phyloP scores from a whole-genome alignment of 129 eudicot species.

The Chrysanthemum makinoi region DNA sequence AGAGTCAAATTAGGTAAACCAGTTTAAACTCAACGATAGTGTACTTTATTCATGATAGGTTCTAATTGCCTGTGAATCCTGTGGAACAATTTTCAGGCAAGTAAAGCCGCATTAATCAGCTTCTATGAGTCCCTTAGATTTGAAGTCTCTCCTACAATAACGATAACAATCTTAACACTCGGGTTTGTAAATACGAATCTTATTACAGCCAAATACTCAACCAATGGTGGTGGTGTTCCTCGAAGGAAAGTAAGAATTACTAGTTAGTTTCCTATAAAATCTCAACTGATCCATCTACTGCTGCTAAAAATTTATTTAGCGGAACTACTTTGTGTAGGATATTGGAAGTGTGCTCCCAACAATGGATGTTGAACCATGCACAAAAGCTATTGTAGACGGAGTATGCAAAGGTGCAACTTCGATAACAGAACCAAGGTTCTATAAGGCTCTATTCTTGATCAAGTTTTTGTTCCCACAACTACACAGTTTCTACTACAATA shows the following conservation, averaged over 20 bases:
- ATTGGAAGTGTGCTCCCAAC: conserved; percentile 6
- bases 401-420: conserved; percentile 37
- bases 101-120: too few relatives aligned
- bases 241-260: conserved; percentile 16
- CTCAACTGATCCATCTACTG: neutral
- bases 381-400: conserved; percentile 32
- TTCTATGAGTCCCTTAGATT: too few relatives aligned
- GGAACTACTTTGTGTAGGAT: conserved; percentile 15
- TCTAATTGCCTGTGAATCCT: neutral
- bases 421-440: conserved; percentile 31
- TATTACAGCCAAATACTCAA: conserved; percentile 22
- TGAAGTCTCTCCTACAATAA: conserved; percentile 15
- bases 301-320: neutral
- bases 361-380: conserved; percentile 35
- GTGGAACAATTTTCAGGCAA: conserved; percentile 37
- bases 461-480: conserved; percentile 33
- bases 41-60: too few relatives aligned
- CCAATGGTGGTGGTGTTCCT: conserved; percentile 18
- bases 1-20: too few relatives aligned
- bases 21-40: neutral
- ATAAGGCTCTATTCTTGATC: conserved; percentile 24
- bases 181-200: conserved; percentile 37
- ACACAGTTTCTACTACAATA: conserved; percentile 1
- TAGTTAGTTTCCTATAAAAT: neutral
- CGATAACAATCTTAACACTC: conserved; percentile 34